phyloP scores from a whole-genome alignment of 192 early-diverging fungal genomes.

The Podila clonocystis region DNA sequence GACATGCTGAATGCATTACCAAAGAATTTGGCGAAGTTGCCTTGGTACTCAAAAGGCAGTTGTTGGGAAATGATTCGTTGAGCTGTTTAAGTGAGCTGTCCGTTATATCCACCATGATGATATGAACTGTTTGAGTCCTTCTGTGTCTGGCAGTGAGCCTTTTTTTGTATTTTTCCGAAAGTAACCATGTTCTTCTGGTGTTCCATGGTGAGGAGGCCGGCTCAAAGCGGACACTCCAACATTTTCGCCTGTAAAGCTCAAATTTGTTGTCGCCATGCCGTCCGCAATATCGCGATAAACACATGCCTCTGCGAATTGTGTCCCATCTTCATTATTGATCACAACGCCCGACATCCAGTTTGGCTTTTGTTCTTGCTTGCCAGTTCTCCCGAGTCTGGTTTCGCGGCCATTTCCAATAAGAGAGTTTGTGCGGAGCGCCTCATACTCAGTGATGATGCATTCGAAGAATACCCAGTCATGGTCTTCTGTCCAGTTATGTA shows the following conservation, averaged over 20 bases:
- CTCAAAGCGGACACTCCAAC: neutral
- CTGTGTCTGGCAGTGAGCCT: too few species aligned
- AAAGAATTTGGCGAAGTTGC: slow-evolving; percentile 10
- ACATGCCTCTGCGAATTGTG: slow-evolving; percentile 13
- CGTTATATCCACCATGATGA: slow-evolving; percentile 8
- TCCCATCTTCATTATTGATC: slow-evolving; percentile 21
- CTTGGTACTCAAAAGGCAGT: slow-evolving; percentile 13
- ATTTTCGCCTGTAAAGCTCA: slow-evolving; percentile 23
- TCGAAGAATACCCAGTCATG: slow-evolving; percentile 14
- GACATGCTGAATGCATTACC: slow-evolving; percentile 7
- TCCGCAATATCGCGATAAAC: slow-evolving; percentile 16
- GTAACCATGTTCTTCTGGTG: too few species aligned
- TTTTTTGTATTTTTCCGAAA: too few species aligned
- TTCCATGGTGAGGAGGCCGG: neutral
- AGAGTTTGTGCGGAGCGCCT: slow-evolving; percentile 21
- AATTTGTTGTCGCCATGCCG: slow-evolving; percentile 8
- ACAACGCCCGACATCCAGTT: slow-evolving; percentile 5
- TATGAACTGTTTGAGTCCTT: slow-evolving; percentile 18
- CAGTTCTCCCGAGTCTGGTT: slow-evolving; percentile 19
- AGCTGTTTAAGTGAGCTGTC: slow-evolving; percentile 2
- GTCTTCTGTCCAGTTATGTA: slow-evolving; percentile 6
- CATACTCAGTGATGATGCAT: slow-evolving; percentile 6
- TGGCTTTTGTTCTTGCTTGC: neutral
- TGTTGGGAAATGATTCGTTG: neutral
- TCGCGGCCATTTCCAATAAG: slow-evolving; percentile 13